Percentiles rank a stretch among this genome's conserved stretches.
phyloP scores from a whole-genome alignment of 208 protist genomes.

The Novymonas esmeraldas region DNA sequence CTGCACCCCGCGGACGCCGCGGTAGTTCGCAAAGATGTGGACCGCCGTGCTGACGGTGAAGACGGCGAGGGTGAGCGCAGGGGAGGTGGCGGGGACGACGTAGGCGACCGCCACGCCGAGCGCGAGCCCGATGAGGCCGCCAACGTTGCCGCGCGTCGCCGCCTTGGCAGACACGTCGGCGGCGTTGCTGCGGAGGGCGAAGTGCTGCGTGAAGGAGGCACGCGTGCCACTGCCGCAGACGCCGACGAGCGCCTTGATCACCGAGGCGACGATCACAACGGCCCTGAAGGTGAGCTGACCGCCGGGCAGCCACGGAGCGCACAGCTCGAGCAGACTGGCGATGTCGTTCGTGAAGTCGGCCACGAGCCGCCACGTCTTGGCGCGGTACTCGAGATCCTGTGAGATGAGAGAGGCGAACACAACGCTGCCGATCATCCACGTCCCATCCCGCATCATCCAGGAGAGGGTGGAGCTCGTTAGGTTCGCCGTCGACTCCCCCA shows the following conservation, averaged over 20 bases:
- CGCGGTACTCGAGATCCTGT: slow-evolving; percentile 43
- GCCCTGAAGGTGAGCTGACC: slow-evolving; percentile 32
- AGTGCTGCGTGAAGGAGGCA: slow-evolving; percentile 59
- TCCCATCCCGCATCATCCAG: slow-evolving; percentile 65
- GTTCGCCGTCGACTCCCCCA: slow-evolving; percentile 44
- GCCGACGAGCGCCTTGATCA: slow-evolving; percentile 40
- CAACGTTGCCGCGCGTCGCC: slow-evolving; percentile 51
- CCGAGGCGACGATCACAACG: slow-evolving; percentile 33
- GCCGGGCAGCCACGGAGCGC: slow-evolving; percentile 28
- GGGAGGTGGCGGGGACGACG: slow-evolving; percentile 36
- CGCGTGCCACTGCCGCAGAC: slow-evolving; percentile 50
- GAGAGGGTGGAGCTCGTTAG: slow-evolving; percentile 46
- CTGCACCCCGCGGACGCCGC: slow-evolving; percentile 25
- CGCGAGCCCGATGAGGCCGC: slow-evolving; percentile 41
- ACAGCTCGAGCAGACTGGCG: slow-evolving; percentile 48
- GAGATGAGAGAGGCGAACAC: slow-evolving; percentile 44
- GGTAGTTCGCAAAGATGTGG: slow-evolving; percentile 52
- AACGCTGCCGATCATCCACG: slow-evolving; percentile 50
- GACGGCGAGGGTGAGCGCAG: slow-evolving; percentile 21
- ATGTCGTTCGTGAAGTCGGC: slow-evolving; percentile 63
- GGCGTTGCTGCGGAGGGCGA: slow-evolving; percentile 53
- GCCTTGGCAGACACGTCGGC: slow-evolving; percentile 62
- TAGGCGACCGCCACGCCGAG: slow-evolving; percentile 37
- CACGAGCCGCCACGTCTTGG: slow-evolving; percentile 65
- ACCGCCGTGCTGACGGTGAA: slow-evolving; percentile 38